Evolutionary conservation across 495 filamentous ascomycete species (phyloP), one percentile per base, ranked within the genome.

Genomic region (Chaetomium tenue): DNA sequence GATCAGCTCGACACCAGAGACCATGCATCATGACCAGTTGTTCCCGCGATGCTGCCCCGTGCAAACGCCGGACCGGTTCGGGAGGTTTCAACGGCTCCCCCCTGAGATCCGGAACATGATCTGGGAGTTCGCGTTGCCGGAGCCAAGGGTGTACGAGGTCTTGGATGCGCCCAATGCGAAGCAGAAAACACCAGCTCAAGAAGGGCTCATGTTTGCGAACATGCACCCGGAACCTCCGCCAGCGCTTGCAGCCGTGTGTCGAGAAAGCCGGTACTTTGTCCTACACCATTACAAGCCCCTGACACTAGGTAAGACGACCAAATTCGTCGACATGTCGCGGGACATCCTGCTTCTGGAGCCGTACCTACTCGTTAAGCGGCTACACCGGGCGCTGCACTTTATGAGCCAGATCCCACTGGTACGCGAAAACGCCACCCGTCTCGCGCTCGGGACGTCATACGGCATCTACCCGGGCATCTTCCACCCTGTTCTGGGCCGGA

Each of bases 281-380:
- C 67, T 82, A 58, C 78, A 79, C 62, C 72, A 74, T 60, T 82
- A 82, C 69, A 78, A 80, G 61, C 76, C 77, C 6, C 70, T 82
- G 63, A 79, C 77, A 1, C 73, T 82, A 30, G 78, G 77, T 23
- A 69, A 68, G 22, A 79, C 78, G 39, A 79, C 79, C 61, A 82
- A 82, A 62, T 79, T 74, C 57, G 71, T 82, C 59, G 77, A 82
- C 63, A 72, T 79, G 20, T 73, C 75, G 28, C 77, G 78, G 58
- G 79, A 82, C 60, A 78, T 82, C 39, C 66, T 82, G 50, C 72
- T 82, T n/a, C 77, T 82, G 39, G 79, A 82, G 66, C 79, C 79
- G 4, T 81, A 82, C 63, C 70, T 82, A 12, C 77, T 81, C 50
- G 76, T 82, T 67, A 79, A 80, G 71, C 72, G 77, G 55, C 72